phyloP scores from a whole-genome alignment of 495 filamentous ascomycete genomes.

The Aspergillus incahuasiensis region DNA sequence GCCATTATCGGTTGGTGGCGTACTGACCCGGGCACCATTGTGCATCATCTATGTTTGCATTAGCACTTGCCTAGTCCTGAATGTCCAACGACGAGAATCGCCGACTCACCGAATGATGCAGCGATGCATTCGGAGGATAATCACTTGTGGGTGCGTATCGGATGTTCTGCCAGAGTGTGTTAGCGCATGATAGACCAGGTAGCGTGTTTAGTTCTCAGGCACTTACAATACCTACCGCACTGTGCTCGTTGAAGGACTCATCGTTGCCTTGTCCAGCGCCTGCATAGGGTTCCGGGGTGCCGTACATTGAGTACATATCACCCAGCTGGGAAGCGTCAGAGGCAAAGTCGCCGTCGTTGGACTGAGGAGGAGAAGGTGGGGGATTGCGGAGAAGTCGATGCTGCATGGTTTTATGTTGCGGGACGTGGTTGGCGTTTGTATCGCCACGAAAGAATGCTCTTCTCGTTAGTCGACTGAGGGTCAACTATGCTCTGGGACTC shows the following conservation, averaged over 20 bases:
- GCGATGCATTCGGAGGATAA: slow-evolving; percentile 14
- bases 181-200: background rate
- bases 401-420: background rate
- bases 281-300: background rate
- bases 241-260: slow-evolving; percentile 1
- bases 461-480: background rate
- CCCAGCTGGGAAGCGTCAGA: slow-evolving; percentile 14
- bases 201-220: background rate
- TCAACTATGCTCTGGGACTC: background rate
- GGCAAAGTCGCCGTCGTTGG: slow-evolving; percentile 16
- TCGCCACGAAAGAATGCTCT: background rate
- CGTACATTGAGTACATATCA: slow-evolving; percentile 16
- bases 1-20: slow-evolving; percentile 26
- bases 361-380: slow-evolving; percentile 28
- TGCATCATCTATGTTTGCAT: slow-evolving; percentile 9
- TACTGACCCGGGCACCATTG: slow-evolving; percentile 21
- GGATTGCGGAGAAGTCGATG: background rate
- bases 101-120: slow-evolving; percentile 18
- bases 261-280: background rate
- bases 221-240: slow-evolving; percentile 14
- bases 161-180: slow-evolving; percentile 10
- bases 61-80: background rate
- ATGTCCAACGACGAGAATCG: background rate
- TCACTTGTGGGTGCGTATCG: slow-evolving; percentile 14
- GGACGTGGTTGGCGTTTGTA: background rate